Conservation (phyloP, 2,329 filamentous ascomycete species). For the Aspergillus brunneoviolaceus region DNA sequence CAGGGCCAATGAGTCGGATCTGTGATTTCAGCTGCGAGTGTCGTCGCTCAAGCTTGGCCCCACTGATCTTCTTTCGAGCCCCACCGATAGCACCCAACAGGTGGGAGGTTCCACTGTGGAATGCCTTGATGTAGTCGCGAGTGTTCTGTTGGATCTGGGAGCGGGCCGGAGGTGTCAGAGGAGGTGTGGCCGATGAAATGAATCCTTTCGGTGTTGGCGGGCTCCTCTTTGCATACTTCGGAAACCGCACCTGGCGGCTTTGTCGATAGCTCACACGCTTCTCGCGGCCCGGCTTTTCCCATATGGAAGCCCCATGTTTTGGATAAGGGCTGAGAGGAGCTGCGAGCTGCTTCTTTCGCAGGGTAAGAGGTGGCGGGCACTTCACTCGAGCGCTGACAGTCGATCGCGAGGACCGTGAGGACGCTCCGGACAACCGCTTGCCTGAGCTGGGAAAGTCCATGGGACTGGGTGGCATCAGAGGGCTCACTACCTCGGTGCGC, state of each 20-base stretch:
- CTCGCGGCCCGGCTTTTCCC: slow-evolving; percentile 30
- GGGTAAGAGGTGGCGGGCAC: slow-evolving; percentile 3
- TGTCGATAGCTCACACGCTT: slow-evolving; percentile 25
- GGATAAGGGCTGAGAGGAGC: slow-evolving; percentile 39
- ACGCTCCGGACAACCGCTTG: slow-evolving; percentile 15
- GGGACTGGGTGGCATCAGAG: slow-evolving; percentile 7
- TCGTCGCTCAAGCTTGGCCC: slow-evolving; percentile 36
- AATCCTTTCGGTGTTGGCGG: slow-evolving; percentile 8
- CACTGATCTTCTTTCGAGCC: slow-evolving; percentile 36
- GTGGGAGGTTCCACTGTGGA: slow-evolving; percentile 29
- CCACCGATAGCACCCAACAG: slow-evolving; percentile 31
- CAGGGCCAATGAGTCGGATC: slow-evolving; percentile 42
- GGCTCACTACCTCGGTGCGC: slow-evolving; percentile 10
- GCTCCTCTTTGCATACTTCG: slow-evolving; percentile 15
- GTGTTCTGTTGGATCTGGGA: slow-evolving; percentile 26
- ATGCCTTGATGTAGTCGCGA: slow-evolving; percentile 24
- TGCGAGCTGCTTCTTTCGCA: slow-evolving; percentile 28
- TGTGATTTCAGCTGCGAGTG: slow-evolving; percentile 41
- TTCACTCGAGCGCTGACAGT: slow-evolving; percentile 14
- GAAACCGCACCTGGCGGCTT: slow-evolving; percentile 21
- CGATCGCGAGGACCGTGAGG: slow-evolving; percentile 16
- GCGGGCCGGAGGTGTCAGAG: slow-evolving; percentile 22
- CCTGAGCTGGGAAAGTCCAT: slow-evolving; percentile 6
- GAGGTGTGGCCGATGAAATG: slow-evolving; percentile 12
- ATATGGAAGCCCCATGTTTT: slow-evolving; percentile 36